Evolutionary conservation across 2,329 filamentous ascomycete genomes (phyloP).

Genomic region (Aspergillus flavus): DNA sequence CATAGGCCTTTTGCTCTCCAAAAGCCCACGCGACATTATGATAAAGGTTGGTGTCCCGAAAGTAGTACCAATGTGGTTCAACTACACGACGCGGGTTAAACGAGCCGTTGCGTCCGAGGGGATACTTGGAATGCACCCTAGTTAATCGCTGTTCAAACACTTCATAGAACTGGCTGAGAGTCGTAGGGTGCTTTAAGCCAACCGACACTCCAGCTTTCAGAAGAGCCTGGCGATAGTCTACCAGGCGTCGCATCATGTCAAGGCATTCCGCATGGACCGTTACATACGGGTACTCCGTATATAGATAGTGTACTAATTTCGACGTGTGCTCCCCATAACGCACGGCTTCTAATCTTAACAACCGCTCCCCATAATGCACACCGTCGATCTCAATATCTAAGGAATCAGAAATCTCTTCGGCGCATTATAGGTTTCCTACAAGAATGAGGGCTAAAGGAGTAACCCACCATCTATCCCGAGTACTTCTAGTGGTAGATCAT

Average conservation of each 20-base stretch:
- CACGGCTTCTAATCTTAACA: neutral
- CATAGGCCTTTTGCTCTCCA: neutral
- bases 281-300: neutral
- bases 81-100: neutral
- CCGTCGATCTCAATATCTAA: neutral
- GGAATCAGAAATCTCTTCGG: neutral
- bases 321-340: neutral
- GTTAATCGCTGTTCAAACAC: slow-evolving; percentile 1
- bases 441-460: neutral
- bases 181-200: neutral
- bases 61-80: neutral
- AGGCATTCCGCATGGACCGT: neutral
- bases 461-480: neutral
- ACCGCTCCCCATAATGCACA: neutral
- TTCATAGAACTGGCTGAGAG: slow-evolving; percentile 2
- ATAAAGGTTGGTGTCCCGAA: neutral
- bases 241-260: neutral
- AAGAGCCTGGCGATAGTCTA: neutral
- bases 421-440: neutral
- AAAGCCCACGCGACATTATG: neutral
- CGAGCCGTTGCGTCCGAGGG: neutral
- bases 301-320: neutral
- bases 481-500: neutral
- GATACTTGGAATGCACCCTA: neutral
- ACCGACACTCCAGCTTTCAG: neutral